Conservation (phyloP, 495 filamentous ascomycete genomes). For the Cercophora samala region DNA sequence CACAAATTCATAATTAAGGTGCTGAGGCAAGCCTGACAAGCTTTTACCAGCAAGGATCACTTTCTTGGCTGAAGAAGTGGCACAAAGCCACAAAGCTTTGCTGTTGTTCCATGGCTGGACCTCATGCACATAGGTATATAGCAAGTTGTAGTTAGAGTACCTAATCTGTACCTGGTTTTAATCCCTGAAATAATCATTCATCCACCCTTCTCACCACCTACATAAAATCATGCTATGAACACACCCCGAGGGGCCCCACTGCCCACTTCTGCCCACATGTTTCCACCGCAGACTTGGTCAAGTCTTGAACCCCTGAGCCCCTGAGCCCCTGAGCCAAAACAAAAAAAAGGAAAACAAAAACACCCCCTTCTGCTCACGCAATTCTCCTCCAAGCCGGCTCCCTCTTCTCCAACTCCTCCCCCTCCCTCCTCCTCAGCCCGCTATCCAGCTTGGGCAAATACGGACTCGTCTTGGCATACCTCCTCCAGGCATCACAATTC, state of each 20-base stretch:
- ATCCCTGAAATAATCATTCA: no score
- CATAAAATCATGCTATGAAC: no score
- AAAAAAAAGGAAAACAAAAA: background rate
- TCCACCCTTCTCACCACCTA: no score
- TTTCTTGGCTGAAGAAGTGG: background rate
- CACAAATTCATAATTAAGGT: background rate
- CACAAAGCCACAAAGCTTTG: background rate
- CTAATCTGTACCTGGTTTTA: no score
- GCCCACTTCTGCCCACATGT: background rate
- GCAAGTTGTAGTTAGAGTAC: no score
- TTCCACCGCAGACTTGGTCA: background rate
- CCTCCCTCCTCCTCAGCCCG: slow-evolving; percentile 17
- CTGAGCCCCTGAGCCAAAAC: background rate
- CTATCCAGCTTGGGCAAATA: slow-evolving; percentile 27
- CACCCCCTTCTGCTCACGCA: background rate
- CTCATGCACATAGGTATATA: no score
- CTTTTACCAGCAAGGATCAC: background rate
- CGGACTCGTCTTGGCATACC: slow-evolving; percentile 34
- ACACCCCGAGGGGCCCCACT: no score
- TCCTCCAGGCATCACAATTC: slow-evolving; percentile 43
- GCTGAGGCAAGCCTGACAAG: background rate
- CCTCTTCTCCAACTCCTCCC: background rate
- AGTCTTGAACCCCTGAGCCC: background rate
- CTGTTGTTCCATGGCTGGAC: no score
- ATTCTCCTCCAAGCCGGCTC: slow-evolving; percentile 10